Evolutionary conservation across 2,329 filamentous ascomycete species (phyloP).

Genomic region (Epichloe scottii): DNA sequence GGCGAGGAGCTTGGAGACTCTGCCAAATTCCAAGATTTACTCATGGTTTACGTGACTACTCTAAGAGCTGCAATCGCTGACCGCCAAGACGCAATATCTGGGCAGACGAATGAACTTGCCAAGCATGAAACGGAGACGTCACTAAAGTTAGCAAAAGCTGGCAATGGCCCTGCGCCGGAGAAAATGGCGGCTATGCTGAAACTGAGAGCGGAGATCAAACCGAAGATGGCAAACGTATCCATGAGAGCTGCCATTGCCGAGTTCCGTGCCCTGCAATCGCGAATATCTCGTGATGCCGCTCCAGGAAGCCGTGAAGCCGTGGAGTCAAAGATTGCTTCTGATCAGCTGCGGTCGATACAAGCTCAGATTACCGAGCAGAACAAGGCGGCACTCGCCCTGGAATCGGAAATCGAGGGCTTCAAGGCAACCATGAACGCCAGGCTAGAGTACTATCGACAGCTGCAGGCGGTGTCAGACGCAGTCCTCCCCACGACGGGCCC

Average conservation of each 20-base stretch:
- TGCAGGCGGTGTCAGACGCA: conserved; percentile 83
- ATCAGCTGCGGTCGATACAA: conserved; percentile 50
- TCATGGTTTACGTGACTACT: conserved; percentile 75
- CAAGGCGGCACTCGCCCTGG: conserved; percentile 35
- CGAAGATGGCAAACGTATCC: conserved; percentile 42
- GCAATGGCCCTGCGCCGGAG: conserved; percentile 59
- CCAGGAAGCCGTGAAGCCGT: conserved; percentile 41
- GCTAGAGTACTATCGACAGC: conserved; percentile 78
- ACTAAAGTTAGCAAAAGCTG: conserved; percentile 44
- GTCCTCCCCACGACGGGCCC: conserved; percentile 59
- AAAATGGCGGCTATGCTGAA: conserved; percentile 40
- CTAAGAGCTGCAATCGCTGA: conserved; percentile 68
- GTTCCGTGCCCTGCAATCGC: conserved; percentile 49
- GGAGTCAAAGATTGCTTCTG: conserved; percentile 54
- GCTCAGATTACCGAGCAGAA: conserved; percentile 36
- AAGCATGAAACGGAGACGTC: conserved; percentile 58
- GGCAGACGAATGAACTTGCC: conserved; percentile 62
- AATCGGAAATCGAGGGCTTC: conserved; percentile 66
- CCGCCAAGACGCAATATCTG: conserved; percentile 62
- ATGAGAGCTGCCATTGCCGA: conserved; percentile 59
- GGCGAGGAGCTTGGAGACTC: conserved; percentile 87
- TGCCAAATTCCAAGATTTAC: conserved; percentile 74
- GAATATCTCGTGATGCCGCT: conserved; percentile 17
- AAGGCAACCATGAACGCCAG: conserved; percentile 71
- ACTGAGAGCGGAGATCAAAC: conserved; percentile 34